Evolutionary conservation across 345 rosid genomes (phyloP), one percentile per base, ranked within the genome.

Genomic region (Leavenworthia alabamica): DNA sequence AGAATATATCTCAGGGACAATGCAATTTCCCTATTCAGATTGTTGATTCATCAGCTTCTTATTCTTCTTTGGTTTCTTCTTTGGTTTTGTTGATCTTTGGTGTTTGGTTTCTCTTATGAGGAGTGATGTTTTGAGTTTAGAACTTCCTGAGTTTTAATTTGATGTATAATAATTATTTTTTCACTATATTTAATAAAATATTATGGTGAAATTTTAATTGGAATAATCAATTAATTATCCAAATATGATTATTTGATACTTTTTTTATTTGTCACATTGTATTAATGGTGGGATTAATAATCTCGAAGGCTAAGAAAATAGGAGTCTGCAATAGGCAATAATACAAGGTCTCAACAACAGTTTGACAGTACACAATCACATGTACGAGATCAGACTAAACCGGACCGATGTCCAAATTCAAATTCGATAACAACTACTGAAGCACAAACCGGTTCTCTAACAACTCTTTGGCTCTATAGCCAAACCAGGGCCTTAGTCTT

Each of bases 1-100:
- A 76, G 78, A 88, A 88, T 46, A 57, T 80, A 47, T 90, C 97
- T 2, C 86, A 82, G 56, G 91, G 83, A 27, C 74, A 61, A 23
- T 88, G 97, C 79, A 75, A 52, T 59, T 90, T 90, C 62, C 68
- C 68, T 36, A 77, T 88, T 67, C 94, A 88, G 80, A 71, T 86
- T 43, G 73, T 42, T 54, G 26, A 23, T 3, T 63, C 71, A 9
- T 50, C 77, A 2, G 70, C 82, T 23, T 61, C 68, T 52, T 67
- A 4, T 1, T 57, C 14, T 5, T 24, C 14, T 16, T 6, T 6
- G 5, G 32, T 16, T 33, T 33, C 37, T 35, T 35, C 12, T 33
- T 45, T 56, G 44, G 72, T 49, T 40, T 39, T 40, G 51, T 67
- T 67, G 35, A 10, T 56, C 2, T 63, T 8, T 1, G 71, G 50